phyloP scores from a whole-genome alignment of 106 monocot genomes.

The Dendrobium huoshanense region DNA sequence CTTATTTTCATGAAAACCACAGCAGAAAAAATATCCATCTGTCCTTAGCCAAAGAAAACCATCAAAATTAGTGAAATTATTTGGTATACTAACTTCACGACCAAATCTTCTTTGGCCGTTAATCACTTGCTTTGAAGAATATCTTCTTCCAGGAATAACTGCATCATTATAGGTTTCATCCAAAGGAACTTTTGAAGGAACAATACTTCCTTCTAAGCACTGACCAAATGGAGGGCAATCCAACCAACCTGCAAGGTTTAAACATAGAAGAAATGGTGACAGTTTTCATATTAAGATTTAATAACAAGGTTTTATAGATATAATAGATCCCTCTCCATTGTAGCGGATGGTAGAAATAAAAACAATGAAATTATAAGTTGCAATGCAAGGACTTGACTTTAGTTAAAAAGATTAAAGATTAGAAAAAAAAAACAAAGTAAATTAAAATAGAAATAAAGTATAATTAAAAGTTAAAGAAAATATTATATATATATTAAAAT shows the following conservation, averaged over 20 bases:
- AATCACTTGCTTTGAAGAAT: constrained; percentile 89
- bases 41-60: not conserved
- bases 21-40: not conserved
- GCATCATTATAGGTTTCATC: constrained; percentile 85
- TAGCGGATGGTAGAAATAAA: not conserved
- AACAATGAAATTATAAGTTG: not conserved
- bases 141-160: constrained; percentile 73
- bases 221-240: constrained; percentile 83
- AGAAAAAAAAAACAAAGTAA: not conserved
- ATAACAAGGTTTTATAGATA: not conserved
- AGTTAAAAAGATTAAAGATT: not conserved
- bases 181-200: constrained; percentile 97
- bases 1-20: not conserved
- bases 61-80: constrained; percentile 2
- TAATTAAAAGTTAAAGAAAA: not conserved
- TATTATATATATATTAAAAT: not conserved
- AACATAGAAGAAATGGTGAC: not conserved
- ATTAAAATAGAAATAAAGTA: not conserved
- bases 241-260: constrained; percentile 62
- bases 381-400: not conserved
- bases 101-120: constrained; percentile 51
- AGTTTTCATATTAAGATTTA: not conserved
- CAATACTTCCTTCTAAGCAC: constrained; percentile 46
- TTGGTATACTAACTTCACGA: constrained; percentile 60
- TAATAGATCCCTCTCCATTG: not conserved